Conservation (phyloP, 1,284 basidiomycete species). For the Cryptococcus sp. region DNA sequence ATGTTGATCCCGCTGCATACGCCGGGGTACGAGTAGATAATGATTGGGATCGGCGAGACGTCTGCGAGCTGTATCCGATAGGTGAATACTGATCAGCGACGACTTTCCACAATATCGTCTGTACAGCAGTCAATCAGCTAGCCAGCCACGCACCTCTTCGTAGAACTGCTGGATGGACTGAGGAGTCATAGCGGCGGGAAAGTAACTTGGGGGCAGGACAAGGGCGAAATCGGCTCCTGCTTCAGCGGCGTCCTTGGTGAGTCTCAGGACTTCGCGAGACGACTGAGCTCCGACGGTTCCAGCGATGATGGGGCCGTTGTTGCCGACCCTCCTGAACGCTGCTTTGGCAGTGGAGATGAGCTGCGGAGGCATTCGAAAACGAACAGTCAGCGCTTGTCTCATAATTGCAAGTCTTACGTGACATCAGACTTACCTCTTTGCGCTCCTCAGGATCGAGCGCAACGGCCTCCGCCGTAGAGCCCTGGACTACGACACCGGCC, state of each 20-base stretch:
- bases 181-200: slow-evolving; percentile 28
- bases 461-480: slow-evolving; percentile 50
- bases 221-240: slow-evolving; percentile 39
- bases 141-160: slow-evolving; percentile 29
- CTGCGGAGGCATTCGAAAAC: slow-evolving; percentile 17
- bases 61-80: slow-evolving; percentile 28
- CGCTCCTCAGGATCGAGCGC: slow-evolving; percentile 42
- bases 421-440: slow-evolving; percentile 26
- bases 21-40: slow-evolving; percentile 44
- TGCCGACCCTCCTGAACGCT: slow-evolving; percentile 21
- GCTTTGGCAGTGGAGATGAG: slow-evolving; percentile 33
- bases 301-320: slow-evolving; percentile 32
- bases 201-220: slow-evolving; percentile 39
- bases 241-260: slow-evolving; percentile 26
- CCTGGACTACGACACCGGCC: slow-evolving; percentile 45
- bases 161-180: slow-evolving; percentile 32
- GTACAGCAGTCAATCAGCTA: neutral
- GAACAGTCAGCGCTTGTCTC: neutral
- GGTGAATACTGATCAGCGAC: neutral
- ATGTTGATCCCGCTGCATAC: slow-evolving; percentile 42
- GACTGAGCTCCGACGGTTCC: slow-evolving; percentile 40
- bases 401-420: neutral
- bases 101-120: neutral
- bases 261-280: slow-evolving; percentile 30
- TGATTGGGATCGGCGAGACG: slow-evolving; percentile 36